These are phyloP conservation scores for Carex littledalei DNA, from an alignment of 176 grass and related monocot species.

Conservation along the genomic window DNA sequence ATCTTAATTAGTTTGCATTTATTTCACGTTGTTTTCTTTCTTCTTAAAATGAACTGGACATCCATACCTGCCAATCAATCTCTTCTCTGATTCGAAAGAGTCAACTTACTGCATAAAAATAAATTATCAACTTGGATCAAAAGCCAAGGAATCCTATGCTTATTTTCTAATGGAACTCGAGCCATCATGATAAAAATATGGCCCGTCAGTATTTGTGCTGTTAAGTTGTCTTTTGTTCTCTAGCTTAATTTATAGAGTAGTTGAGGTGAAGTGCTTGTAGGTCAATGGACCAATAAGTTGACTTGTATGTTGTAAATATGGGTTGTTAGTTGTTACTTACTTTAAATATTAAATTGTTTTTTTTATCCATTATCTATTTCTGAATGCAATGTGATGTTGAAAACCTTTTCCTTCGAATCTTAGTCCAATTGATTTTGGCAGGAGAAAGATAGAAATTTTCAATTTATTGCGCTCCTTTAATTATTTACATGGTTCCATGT, in stretches of 20 bases:
- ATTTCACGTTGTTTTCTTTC: not conserved
- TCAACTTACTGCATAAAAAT: not conserved
- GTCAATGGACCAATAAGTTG: slow-evolving; percentile 14
- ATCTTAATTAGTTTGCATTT: not conserved
- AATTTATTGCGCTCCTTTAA: not conserved
- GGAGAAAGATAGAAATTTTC: not conserved
- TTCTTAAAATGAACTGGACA: not conserved
- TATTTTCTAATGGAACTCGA: slow-evolving; percentile 2
- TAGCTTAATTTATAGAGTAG: slow-evolving; percentile 13
- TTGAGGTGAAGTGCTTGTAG: slow-evolving; percentile 7
- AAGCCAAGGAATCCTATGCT: not conserved
- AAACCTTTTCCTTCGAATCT: not conserved
- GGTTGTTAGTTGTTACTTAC: not conserved
- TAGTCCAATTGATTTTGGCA: not conserved
- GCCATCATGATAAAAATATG: slow-evolving; percentile 1
- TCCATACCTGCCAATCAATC: not conserved
- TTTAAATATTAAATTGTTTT: not conserved
- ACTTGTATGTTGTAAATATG: not conserved
- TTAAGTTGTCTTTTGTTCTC: not conserved
- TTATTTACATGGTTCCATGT: not conserved
- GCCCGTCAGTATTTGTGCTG: not conserved
- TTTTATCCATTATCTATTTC: not conserved
- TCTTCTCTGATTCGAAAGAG: not conserved
- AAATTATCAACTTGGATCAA: not conserved
- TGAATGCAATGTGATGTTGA: not conserved